Base-by-base conservation (phyloP, 139 green algal species). In the Pedinophyceae sp. region DNA sequence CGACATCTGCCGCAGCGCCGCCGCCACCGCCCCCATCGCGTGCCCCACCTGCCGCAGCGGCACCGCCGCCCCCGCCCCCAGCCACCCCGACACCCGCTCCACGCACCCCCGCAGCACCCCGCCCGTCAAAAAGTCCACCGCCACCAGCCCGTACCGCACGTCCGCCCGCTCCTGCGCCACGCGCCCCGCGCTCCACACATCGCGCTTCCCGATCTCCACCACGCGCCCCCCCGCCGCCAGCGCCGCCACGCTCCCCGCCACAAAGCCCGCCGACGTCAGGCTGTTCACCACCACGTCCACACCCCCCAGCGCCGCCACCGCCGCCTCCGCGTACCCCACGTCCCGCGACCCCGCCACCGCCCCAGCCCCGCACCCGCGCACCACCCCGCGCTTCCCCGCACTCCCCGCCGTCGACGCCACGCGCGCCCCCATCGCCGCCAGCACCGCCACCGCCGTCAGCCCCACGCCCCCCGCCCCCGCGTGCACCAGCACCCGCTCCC, bases 341-440 rank as follows among this genome's bases (percentile, higher is more conserved):
- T 86, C 76, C 6, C 84, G n/a, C n/a, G n/a, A n/a, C n/a, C n/a
- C n/a, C n/a, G n/a, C n/a, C 10, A 66, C 61, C 20, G 70, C 77
- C 3, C 64, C 30, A 2, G 50, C n/a, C 1, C 71, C 67, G 5
- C 73, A 75, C 27, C 76, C 39, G 4, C 81, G 69, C 50, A 84
- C 51, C 19, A 89, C 48, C 2, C 46, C 54, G 26, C 84, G 74
- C 66, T 93, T 93, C 46, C 66, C 45, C 5, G 75, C 40, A 48
- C 66, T 64, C 45, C 84, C 84, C 4, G 80, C 84, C 3, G 80
- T 92, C 18, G 68, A 75, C 20, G 84, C 48, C 2, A 76, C 62
- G 0, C 23, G 15, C 2, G 59, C 71, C 3, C 75, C 69, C 2
- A 68, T 47, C 1, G 68, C 54, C 2, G 48, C 13, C 2, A 66